These are phyloP conservation scores for Phytopythium cucurbitacearum DNA, from an alignment of 352 stramenopile species.

Conservation along the genomic window DNA sequence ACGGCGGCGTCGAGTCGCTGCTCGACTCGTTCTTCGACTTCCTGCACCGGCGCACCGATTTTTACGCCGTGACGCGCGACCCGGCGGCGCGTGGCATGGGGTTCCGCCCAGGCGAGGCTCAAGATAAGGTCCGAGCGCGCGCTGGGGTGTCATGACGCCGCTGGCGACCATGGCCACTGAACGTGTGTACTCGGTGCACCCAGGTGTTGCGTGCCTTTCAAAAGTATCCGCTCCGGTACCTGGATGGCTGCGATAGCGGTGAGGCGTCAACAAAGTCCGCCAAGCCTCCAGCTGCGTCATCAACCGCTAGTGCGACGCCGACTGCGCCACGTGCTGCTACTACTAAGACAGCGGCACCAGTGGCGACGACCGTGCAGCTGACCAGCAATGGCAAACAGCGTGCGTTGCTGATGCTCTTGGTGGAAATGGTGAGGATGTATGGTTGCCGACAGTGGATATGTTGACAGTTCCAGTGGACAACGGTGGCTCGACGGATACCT, in stretches of 20 bases:
- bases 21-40: conserved; percentile 98
- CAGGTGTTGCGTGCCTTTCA: conserved; percentile 59
- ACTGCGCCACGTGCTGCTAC: neutral
- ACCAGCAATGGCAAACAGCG: conserved; percentile 70
- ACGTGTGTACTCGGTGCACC: neutral
- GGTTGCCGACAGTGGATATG: neutral
- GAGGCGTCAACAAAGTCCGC: neutral
- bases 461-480: conserved; percentile 86
- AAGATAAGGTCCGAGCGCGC: conserved; percentile 34
- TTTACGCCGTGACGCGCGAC: conserved; percentile 85
- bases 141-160: neutral
- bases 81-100: conserved; percentile 47
- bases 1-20: conserved; percentile 93
- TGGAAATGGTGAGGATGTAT: neutral
- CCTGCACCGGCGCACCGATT: conserved; percentile 97
- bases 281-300: too few species aligned
- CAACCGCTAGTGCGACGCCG: neutral
- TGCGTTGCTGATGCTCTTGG: conserved; percentile 12
- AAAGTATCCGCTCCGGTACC: conserved; percentile 55
- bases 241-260: conserved; percentile 26
- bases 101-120: conserved; percentile 53
- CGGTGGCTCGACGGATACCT: conserved; percentile 81
- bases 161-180: neutral
- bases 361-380: conserved; percentile 15
- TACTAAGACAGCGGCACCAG: neutral